Evolutionary conservation across 228 moss, liverwort and hornwort species (phyloP).

Genomic region (Sphagnum fallax): DNA sequence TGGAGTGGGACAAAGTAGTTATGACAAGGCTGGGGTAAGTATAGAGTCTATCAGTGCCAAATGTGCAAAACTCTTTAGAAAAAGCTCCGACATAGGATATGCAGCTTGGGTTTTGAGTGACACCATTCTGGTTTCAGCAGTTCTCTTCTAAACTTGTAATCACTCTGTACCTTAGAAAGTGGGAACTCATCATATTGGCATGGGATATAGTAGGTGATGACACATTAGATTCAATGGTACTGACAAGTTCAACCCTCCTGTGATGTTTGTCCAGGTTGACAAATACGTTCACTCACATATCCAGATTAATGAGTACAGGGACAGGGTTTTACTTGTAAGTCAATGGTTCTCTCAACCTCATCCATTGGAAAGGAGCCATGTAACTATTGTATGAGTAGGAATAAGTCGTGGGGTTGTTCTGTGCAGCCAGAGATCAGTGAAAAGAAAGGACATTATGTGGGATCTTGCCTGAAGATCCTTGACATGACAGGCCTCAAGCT

Average conservation of each 20-base stretch:
- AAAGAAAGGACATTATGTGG: constrained; percentile 40
- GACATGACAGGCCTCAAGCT: constrained; percentile 98
- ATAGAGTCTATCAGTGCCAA: neutral
- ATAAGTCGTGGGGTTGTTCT: neutral
- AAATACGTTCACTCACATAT: constrained; percentile 94
- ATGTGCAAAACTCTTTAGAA: neutral
- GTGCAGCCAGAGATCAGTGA: constrained; percentile 52
- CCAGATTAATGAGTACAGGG: constrained; percentile 96
- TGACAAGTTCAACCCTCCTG: neutral
- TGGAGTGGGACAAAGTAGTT: constrained; percentile 79
- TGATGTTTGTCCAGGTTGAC: constrained; percentile 57
- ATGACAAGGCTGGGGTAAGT: constrained; percentile 81
- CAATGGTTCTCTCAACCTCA: neutral
- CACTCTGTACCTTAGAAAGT: neutral
- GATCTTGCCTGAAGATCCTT: constrained; percentile 84
- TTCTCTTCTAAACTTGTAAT: neutral
- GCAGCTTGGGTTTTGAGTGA: too few species aligned
- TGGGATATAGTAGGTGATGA: neutral
- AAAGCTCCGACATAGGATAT: too few species aligned
- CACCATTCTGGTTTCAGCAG: too few species aligned
- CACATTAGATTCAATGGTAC: neutral
- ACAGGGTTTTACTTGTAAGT: constrained; percentile 72
- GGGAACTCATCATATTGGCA: neutral
- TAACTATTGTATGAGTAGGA: too few species aligned
- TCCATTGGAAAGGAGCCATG: too few species aligned